Evolutionary conservation across 805 yeast species (phyloP), one percentile per base, ranked within the genome.

Genomic region (Saturnispora zaruensis): DNA sequence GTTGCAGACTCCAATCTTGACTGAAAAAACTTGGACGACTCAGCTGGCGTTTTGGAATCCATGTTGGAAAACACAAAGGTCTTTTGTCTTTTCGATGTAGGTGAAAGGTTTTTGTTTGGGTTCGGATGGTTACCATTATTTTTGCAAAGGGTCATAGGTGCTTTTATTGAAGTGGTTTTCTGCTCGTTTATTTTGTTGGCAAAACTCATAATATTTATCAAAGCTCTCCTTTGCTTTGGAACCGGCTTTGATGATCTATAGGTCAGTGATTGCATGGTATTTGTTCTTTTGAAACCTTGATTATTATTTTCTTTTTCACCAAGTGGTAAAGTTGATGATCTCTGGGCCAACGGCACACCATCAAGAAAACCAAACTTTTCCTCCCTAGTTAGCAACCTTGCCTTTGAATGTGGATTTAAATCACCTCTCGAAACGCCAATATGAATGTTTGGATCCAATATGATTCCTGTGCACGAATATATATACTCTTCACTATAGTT

Each of bases 391-490:
- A 70, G 52, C 30, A 82, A 65, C 1, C 65, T 63, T 42, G 65
- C 60, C 53, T 77, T 78, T 1, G 79, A 71, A 48, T 76, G 71
- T 1, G 97, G 96, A 62, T 83, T 78, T 8, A 85, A 56, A 6
- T 72, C 74, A 1, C 95, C 97, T 16, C 54, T 55, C 8, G 95
- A 86, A 20, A 89, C 72, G 40, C 66, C 65, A 0, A 54, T 54
- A 57, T 86, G 90, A 8, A 77, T 55, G 1, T 71, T 73, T 30
- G 71, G 67, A 40, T 74, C 72, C 28, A 70, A 59, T 7, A 70
- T 59, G 18, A 61, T 55, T 0, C 83, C 83, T 48, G 81, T 74
- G 53, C 79, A 77, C 5, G 63, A 54, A 7, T 51, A 51, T 14
- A 66, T 52, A 41, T 55, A 59, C 14, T 60, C 62, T 23, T 26